phyloP scores from a whole-genome alignment of 441 rosid species.

The Erysimum cheiri region DNA sequence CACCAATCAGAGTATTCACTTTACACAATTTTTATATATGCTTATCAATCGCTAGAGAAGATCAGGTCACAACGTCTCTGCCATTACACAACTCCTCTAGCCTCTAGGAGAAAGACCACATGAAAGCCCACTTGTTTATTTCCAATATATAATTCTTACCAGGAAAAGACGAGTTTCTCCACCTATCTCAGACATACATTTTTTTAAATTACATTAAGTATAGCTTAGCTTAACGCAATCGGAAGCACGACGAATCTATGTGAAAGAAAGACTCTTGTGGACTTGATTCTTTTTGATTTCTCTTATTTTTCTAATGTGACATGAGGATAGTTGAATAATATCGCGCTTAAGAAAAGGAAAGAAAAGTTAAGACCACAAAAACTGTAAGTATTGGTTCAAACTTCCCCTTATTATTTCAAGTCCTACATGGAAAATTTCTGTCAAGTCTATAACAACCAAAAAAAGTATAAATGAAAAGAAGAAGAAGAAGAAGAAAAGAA shows the following conservation, averaged over 20 bases:
- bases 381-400: too few relatives aligned
- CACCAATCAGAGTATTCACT: too few relatives aligned
- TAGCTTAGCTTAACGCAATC: not conserved
- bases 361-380: constrained; percentile 7
- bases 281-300: not conserved
- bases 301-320: not conserved
- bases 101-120: too few relatives aligned
- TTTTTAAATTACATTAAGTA: too few relatives aligned
- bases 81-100: too few relatives aligned
- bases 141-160: not conserved
- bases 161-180: not conserved
- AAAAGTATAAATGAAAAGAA: constrained; percentile 14
- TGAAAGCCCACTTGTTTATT: too few relatives aligned
- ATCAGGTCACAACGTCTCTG: too few relatives aligned
- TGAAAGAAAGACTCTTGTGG: not conserved
- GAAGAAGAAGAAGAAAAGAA: not conserved
- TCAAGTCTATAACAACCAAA: constrained; percentile 7
- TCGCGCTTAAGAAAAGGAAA: not conserved
- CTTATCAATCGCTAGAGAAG: too few relatives aligned
- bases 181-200: not conserved
- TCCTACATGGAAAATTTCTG: constrained; percentile 23
- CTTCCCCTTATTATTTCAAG: too few relatives aligned
- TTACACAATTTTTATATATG: too few relatives aligned
- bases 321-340: not conserved
- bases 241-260: not conserved